Conservation (phyloP, 148 eudicot genomes). For the Chenopodium album region DNA sequence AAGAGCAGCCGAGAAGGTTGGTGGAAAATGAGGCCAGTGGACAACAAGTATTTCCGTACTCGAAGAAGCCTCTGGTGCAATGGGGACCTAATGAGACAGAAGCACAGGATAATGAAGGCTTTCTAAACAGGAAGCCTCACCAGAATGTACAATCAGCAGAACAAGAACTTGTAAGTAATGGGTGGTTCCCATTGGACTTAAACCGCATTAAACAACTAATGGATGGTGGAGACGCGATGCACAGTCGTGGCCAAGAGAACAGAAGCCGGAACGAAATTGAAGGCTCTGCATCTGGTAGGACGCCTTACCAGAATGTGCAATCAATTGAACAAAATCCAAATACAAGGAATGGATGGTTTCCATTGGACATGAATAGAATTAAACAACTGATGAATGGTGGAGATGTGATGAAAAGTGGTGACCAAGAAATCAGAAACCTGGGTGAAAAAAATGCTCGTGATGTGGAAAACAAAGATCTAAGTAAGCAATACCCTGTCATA, state of each 20-base stretch:
- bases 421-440: slow-evolving; percentile 19
- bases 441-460: slow-evolving; percentile 26
- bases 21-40: slow-evolving; percentile 4
- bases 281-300: slow-evolving; percentile 9
- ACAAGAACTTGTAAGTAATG: slow-evolving; percentile 29
- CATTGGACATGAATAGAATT: slow-evolving; percentile 32
- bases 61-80: slow-evolving; percentile 4
- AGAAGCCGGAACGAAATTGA: slow-evolving; percentile 22
- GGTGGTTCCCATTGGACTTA: slow-evolving; percentile 45
- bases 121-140: slow-evolving; percentile 17
- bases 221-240: slow-evolving; percentile 31
- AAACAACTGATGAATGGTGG: slow-evolving; percentile 33
- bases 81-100: slow-evolving; percentile 13
- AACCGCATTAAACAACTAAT: slow-evolving; percentile 29
- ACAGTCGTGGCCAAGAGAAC: slow-evolving; percentile 19
- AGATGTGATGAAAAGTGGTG: slow-evolving; percentile 20
- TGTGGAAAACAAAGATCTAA: slow-evolving; percentile 23
- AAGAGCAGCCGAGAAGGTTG: slow-evolving; percentile 24
- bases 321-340: slow-evolving; percentile 27
- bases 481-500: slow-evolving; percentile 39
- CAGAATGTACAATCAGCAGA: slow-evolving; percentile 15
- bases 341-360: slow-evolving; percentile 40
- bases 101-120: slow-evolving; percentile 7
- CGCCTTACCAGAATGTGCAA: slow-evolving; percentile 11
- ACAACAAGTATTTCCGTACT: background rate